Conservation (phyloP, 768 basidiomycete genomes). For the Hebeloma cylindrosporum region DNA sequence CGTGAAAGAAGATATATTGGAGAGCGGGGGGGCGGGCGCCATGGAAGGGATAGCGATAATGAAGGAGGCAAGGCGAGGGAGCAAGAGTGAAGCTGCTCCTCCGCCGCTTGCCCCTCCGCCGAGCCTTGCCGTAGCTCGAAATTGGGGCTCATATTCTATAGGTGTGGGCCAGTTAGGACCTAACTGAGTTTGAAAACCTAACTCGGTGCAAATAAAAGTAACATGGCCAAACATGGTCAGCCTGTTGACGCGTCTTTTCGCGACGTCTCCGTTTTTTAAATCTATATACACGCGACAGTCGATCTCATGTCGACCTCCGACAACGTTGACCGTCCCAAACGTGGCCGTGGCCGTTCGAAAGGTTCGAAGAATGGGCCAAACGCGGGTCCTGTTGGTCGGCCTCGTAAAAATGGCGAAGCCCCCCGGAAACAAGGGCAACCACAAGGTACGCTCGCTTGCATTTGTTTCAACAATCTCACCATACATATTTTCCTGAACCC, state of each 20-base stretch:
- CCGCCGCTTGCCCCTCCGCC: too few relatives aligned
- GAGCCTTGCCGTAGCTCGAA: too few relatives aligned
- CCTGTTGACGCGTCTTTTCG: neutral
- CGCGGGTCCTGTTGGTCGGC: neutral
- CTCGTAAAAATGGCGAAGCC: neutral
- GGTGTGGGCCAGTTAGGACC: too few relatives aligned
- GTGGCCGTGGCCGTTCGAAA: neutral
- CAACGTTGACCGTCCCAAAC: neutral
- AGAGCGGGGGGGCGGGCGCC: too few relatives aligned
- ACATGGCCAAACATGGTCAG: neutral
- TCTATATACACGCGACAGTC: too few relatives aligned
- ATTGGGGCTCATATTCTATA: too few relatives aligned
- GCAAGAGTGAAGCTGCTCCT: too few relatives aligned
- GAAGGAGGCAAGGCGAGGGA: too few relatives aligned
- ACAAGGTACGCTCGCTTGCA: neutral
- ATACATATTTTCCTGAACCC: too few relatives aligned
- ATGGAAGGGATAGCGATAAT: too few relatives aligned
- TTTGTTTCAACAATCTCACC: neutral
- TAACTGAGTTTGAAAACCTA: conserved; percentile 1
- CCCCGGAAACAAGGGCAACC: neutral
- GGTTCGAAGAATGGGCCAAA: conserved; percentile 2
- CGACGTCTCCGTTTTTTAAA: neutral
- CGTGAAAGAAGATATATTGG: too few relatives aligned
- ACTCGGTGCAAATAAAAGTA: conserved; percentile 1
- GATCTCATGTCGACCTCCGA: too few relatives aligned